A percentile compares a stretch with the other conserved stretches of the same genome.
phyloP scores from a whole-genome alignment of 805 yeast species.

The Wickerhamiella cacticola region DNA sequence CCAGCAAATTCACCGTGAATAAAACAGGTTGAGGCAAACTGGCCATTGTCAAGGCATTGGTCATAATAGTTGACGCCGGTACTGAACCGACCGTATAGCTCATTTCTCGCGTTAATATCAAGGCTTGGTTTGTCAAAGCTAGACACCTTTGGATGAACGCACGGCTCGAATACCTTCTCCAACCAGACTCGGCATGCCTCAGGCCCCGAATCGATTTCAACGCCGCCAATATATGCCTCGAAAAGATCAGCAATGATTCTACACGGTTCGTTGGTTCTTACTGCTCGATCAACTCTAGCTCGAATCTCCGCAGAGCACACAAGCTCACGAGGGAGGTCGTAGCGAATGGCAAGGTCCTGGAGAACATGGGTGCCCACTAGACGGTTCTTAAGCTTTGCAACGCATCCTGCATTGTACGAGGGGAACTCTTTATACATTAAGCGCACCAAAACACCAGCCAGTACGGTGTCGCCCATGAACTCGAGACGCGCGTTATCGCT shows the following conservation, averaged over 20 bases:
- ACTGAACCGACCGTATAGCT: constrained; percentile 60
- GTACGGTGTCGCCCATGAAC: constrained; percentile 78
- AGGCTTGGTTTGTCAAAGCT: constrained; percentile 29
- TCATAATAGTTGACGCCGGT: constrained; percentile 51
- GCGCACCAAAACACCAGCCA: constrained; percentile 59
- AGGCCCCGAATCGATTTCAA: no score
- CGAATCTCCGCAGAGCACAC: background rate
- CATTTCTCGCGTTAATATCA: constrained; percentile 58
- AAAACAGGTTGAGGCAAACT: constrained; percentile 53
- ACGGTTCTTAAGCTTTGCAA: constrained; percentile 56
- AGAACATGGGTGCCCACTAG: constrained; percentile 64
- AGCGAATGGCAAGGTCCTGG: constrained; percentile 52
- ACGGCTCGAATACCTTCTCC: constrained; percentile 25
- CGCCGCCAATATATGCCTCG: constrained; percentile 92
- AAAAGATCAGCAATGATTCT: constrained; percentile 80
- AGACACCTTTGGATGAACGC: background rate
- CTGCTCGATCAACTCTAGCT: constrained; percentile 32
- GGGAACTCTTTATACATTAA: constrained; percentile 59
- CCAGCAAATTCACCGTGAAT: constrained; percentile 59
- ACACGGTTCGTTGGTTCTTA: no score
- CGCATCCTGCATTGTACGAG: constrained; percentile 62
- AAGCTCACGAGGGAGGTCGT: constrained; percentile 31
- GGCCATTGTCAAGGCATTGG: no score
- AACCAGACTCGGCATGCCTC: no score
- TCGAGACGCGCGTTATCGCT: constrained; percentile 73